Conservation (phyloP, 73 alveolate genomes). For the Effrenium voratum region DNA sequence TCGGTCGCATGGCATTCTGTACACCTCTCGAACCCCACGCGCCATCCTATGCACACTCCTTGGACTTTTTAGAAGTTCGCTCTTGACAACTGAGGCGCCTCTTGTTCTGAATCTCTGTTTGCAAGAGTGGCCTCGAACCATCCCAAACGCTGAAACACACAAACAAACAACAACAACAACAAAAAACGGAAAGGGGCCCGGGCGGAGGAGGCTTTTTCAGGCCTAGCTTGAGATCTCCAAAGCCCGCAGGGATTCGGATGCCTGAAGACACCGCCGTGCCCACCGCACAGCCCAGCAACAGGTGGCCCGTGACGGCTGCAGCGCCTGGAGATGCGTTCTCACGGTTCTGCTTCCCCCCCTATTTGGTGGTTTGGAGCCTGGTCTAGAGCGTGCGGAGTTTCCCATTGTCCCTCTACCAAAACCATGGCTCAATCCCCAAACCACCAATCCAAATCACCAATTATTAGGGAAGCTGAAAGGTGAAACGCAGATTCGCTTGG, state of each 20-base stretch:
- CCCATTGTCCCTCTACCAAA: too few relatives aligned
- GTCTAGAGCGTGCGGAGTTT: too few relatives aligned
- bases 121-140: neutral
- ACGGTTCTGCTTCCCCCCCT: neutral
- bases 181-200: neutral
- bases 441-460: too few relatives aligned
- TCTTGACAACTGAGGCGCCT: too few relatives aligned
- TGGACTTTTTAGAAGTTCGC: too few relatives aligned
- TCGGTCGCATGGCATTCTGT: too few relatives aligned
- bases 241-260: neutral
- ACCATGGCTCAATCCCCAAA: too few relatives aligned
- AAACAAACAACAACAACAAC: neutral
- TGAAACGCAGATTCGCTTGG: too few relatives aligned
- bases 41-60: too few relatives aligned
- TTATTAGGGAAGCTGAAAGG: too few relatives aligned
- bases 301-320: neutral
- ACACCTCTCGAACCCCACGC: too few relatives aligned
- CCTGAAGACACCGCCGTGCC: neutral
- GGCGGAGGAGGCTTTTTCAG: neutral
- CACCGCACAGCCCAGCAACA: slow-evolving; percentile 27
- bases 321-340: neutral
- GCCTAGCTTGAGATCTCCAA: neutral
- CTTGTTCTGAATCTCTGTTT: neutral
- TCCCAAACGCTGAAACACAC: neutral
- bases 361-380: neutral